A percentile compares a stretch with the other conserved stretches of the same genome.
Evolutionary conservation across 2,329 filamentous ascomycete species (phyloP).

Genomic region (Laburnicola sp.): DNA sequence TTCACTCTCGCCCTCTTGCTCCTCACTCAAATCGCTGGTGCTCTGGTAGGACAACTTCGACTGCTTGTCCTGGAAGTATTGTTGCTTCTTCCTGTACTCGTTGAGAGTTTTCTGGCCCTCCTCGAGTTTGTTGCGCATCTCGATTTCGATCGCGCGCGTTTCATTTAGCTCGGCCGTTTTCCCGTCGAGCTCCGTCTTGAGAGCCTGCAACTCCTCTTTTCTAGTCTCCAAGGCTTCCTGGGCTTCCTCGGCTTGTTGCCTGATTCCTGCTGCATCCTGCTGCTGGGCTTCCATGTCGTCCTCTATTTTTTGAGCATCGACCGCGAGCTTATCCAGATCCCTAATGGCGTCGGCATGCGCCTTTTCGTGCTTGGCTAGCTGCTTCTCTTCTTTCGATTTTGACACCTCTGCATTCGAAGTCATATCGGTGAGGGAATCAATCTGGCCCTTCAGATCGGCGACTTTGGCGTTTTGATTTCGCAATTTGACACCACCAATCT

Average conservation of each 20-base stretch:
- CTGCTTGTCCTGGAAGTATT: conserved; percentile 89
- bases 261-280: conserved; percentile 72
- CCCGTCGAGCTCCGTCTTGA: conserved; percentile 86
- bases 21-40: conserved; percentile 62
- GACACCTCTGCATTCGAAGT: conserved; percentile 84
- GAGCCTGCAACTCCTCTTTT: conserved; percentile 74
- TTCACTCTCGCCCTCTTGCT: conserved; percentile 51
- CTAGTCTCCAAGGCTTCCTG: conserved; percentile 75
- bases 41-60: conserved; percentile 82
- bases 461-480: conserved; percentile 89
- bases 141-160: conserved; percentile 86
- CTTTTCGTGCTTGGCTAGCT: conserved; percentile 83
- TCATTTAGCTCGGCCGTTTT: conserved; percentile 86
- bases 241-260: conserved; percentile 76
- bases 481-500: conserved; percentile 91
- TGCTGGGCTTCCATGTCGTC: conserved; percentile 77
- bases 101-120: conserved; percentile 87
- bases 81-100: conserved; percentile 82
- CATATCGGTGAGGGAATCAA: conserved; percentile 76
- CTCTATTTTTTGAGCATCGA: conserved; percentile 77
- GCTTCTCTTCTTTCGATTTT: conserved; percentile 92
- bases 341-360: conserved; percentile 75
- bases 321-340: conserved; percentile 72
- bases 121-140: conserved; percentile 97
- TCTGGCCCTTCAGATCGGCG: conserved; percentile 80